A percentile compares a stretch with the other conserved stretches of the same genome.
phyloP scores from a whole-genome alignment of 176 grass and related monocot genomes.

The Chrysopogon serrulatus region DNA sequence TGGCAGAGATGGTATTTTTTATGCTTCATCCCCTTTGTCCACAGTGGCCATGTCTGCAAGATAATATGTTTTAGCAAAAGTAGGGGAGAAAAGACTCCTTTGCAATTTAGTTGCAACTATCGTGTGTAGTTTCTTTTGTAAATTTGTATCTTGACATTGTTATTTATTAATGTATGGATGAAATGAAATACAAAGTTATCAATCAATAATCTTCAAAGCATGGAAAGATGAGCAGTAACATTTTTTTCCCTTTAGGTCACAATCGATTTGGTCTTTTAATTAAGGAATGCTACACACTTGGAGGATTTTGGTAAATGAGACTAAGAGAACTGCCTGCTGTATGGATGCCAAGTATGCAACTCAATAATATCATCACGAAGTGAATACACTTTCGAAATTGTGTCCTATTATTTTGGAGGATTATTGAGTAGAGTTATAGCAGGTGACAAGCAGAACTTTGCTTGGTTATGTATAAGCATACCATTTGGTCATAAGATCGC shows the following conservation, averaged over 20 bases:
- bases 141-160: constrained; percentile 4
- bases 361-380: neutral
- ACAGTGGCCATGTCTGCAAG: constrained; percentile 26
- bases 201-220: too few species aligned
- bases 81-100: neutral
- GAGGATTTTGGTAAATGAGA: neutral
- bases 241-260: neutral
- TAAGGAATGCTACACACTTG: neutral
- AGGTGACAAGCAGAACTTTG: neutral
- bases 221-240: neutral
- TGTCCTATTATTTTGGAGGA: neutral
- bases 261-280: neutral
- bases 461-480: neutral
- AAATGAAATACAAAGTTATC: neutral
- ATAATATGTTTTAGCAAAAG: constrained; percentile 14
- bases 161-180: neutral
- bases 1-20: constrained; percentile 36
- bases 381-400: neutral
- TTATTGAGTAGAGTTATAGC: too few species aligned
- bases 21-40: constrained; percentile 41
- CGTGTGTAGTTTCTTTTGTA: neutral
- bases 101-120: neutral
- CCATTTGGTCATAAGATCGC: neutral
- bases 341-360: neutral
- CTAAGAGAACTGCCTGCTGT: neutral